Evolutionary conservation across 2,329 filamentous ascomycete genomes (phyloP), one percentile per base, ranked within the genome.

Genomic region (Graphilbum ipis-grandicollis): DNA sequence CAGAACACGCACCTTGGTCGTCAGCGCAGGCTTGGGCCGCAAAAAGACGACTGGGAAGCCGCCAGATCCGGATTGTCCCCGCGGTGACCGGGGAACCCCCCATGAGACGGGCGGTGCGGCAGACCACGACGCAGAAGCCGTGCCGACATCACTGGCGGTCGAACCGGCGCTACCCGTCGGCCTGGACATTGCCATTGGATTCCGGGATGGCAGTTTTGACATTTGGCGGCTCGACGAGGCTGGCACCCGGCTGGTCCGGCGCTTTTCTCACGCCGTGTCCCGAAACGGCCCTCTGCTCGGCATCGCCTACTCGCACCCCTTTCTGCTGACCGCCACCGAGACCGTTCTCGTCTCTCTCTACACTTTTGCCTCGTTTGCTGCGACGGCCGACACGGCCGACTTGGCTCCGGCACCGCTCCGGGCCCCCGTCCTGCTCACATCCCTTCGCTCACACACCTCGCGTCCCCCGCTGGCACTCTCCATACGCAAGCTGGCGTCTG

Each of bases 381-480:
- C 26, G 8, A 8, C 26, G 18, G 14, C n/a, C 34, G 13, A 13
- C 7, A 26, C 9, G 25, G 12, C 17, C 19, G 15, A 9, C 29
- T 7, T 3, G 14, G 9, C 23, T 13, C 29, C 13, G 30, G n/a
- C 25, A 15, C 18, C 23, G 38, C 49, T 54, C 19, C 45, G 38
- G 9, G 42, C 59, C 8, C 74, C 75, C 1, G 62, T 63, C 39
- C 64, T 90, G 22, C 59, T 94, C 22, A 78, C 80, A 8, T 88
- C 81, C 1, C 66, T 94, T 17, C 76, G 75, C 50, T 92, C 86
- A 10, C 76, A 84, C 48, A 86, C 78, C 3, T 79, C 80, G 2
- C 73, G 77, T 49, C 70, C 79, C 3, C 86, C 86, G 2, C 60
- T 92, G 9, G 82, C 84, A 0, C 58, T 93, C n/a, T 88, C 83